These are phyloP conservation scores for Solanum rostratum DNA, from an alignment of 257 asterid species.

Conservation along the genomic window DNA sequence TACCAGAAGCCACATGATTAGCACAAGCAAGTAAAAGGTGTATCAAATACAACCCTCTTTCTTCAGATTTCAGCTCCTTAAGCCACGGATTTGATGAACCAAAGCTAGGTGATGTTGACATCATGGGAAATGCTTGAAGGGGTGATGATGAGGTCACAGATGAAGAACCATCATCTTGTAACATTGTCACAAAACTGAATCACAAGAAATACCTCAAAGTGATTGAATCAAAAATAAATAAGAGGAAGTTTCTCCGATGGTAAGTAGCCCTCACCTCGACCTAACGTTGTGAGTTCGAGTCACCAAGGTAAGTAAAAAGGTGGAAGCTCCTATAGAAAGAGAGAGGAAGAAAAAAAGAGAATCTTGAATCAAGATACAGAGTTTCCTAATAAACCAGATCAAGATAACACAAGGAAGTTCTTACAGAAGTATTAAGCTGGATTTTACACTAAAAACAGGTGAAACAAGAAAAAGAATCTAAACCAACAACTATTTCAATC, in stretches of 20 bases:
- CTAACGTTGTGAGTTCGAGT: neutral
- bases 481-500: neutral
- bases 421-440: neutral
- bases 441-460: neutral
- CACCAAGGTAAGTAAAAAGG: neutral
- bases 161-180: constrained; percentile 89
- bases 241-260: neutral
- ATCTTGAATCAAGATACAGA: neutral
- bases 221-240: neutral
- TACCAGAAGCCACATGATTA: constrained; percentile 64
- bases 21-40: constrained; percentile 81
- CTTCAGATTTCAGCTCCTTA: constrained; percentile 80
- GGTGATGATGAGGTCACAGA: constrained; percentile 68
- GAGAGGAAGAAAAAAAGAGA: neutral
- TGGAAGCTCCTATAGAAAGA: neutral
- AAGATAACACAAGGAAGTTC: neutral
- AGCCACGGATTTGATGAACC: constrained; percentile 75
- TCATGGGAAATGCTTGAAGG: constrained; percentile 44
- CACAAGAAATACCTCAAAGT: neutral
- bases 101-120: constrained; percentile 39
- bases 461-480: neutral
- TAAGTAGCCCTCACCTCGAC: neutral
- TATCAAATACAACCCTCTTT: constrained; percentile 72
- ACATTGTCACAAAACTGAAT: constrained; percentile 26
- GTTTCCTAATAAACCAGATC: neutral